Evolutionary conservation across 805 yeast species (phyloP).

Genomic region (Candida coleopterorum): DNA sequence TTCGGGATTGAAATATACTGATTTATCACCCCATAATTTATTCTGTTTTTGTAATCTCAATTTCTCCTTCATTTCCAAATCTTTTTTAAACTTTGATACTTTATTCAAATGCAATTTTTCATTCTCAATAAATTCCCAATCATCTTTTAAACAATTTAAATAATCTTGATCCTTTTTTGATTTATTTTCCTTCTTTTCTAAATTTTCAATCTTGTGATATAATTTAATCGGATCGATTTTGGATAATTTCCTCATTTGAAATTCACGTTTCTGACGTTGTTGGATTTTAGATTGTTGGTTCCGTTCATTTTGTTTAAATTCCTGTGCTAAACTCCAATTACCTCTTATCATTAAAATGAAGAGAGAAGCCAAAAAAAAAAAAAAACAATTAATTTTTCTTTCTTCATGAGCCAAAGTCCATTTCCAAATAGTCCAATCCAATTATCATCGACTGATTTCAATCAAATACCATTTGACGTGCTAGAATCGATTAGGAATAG

Average conservation of each 20-base stretch:
- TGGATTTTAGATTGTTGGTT: conserved; percentile 33
- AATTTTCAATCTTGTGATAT: conserved; percentile 26
- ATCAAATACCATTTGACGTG: conserved; percentile 31
- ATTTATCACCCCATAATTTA: conserved; percentile 40
- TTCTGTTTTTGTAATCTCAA: conserved; percentile 13
- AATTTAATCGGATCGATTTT: conserved; percentile 31
- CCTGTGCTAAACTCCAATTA: conserved; percentile 33
- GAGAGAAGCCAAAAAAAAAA: conserved; percentile 1
- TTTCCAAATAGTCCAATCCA: conserved; percentile 22
- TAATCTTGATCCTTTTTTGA: conserved; percentile 17
- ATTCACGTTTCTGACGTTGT: conserved; percentile 30
- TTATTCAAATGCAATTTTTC: conserved; percentile 30
- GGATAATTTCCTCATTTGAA: conserved; percentile 20
- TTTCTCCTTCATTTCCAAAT: conserved; percentile 14
- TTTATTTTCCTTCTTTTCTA: conserved; percentile 15
- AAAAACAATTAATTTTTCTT: no score
- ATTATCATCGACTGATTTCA: conserved; percentile 11
- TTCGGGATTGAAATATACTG: conserved; percentile 62
- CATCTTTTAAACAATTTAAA: conserved; percentile 28
- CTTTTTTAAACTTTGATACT: conserved; percentile 19
- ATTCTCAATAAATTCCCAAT: conserved; percentile 35
- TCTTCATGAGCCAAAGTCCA: conserved; percentile 8
- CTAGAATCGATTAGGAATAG: conserved; percentile 38
- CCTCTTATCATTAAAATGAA: conserved; percentile 20
- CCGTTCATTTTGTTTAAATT: conserved; percentile 31